Evolutionary conservation across 768 basidiomycete genomes (phyloP), one percentile per base, ranked within the genome.

Genomic region (Pleurotus sapidus): DNA sequence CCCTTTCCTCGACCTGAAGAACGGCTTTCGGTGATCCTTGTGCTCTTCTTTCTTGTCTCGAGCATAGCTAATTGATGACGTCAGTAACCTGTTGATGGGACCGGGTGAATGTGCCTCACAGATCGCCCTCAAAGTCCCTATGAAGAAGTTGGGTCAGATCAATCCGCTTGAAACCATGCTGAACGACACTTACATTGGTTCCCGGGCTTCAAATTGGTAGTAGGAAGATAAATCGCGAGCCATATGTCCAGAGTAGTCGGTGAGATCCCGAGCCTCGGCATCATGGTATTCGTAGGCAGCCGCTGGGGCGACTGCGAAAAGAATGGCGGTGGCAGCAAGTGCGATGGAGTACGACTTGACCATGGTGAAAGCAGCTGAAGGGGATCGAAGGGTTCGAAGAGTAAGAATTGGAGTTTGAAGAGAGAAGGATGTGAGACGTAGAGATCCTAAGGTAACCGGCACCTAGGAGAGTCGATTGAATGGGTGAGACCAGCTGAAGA

Each of bases 401-500:
- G 23, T 42, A 3, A 51, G 34, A 30, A 7, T 6, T 11, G 39
- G 14, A 9, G 20, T n/a, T 53, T 54, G 24, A 42, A 23, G 23
- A 39, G 51, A 8, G 37, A 8, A 23, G 20, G 20, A 20, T n/a
- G 15, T 7, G 11, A n/a, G 51, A 17, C 27, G 51, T 54, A 24
- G 23, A 54, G 51, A 54, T 54, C 51, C 51, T 54, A 54, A 38
- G 38, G 51, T 54, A 54, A 54, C 51, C 51, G 42, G 51, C 38
- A 54, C 39, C 39, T 54, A 54, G 51, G 51, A 42, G 49, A 50
- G 27, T 20, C 20, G 51, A 40, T 54, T 38, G 51, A 54, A 54
- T 54, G 51, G 42, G 51, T 54, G 51, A 54, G 51, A 53, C 51
- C 51, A 54, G 51, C 51, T 54, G 51, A 40, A 38, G 51, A 42